Evolutionary conservation across 305 asterid species (phyloP).

Genomic region (Solanum hybrid): DNA sequence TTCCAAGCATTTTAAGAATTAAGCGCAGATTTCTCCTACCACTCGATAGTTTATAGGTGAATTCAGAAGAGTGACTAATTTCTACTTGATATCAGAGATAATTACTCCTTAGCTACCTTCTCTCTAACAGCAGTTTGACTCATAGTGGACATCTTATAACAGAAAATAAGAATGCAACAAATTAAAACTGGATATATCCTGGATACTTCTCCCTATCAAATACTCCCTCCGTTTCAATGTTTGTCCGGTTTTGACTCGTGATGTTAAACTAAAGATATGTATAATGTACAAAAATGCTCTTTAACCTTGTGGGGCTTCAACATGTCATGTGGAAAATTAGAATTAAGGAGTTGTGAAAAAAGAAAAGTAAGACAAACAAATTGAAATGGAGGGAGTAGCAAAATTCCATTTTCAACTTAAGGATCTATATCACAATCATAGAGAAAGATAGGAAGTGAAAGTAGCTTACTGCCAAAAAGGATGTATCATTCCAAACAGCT

Average conservation of each 20-base stretch:
- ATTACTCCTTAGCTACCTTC: neutral
- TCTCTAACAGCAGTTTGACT: neutral
- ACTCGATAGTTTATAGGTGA: neutral
- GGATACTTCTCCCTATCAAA: neutral
- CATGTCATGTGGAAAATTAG: neutral
- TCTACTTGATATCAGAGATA: neutral
- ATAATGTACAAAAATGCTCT: neutral
- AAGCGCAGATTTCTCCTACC: neutral
- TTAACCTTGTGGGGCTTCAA: neutral
- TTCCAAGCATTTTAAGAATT: neutral
- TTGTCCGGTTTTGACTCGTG: neutral
- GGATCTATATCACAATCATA: neutral
- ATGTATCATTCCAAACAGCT: constrained; percentile 95
- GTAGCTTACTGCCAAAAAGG: constrained; percentile 69
- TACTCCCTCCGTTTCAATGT: neutral
- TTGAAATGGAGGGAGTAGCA: neutral
- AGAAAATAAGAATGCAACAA: neutral
- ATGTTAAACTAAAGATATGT: neutral
- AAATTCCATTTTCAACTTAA: neutral
- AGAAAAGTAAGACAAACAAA: neutral
- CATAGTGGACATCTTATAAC: neutral
- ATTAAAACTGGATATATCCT: neutral
- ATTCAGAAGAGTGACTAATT: neutral
- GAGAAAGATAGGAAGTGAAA: neutral
- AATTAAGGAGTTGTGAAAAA: neutral